Evolutionary conservation across 768 basidiomycete species (phyloP), one percentile per base, ranked within the genome.

Genomic region (Psilocybe subaeruginosa): DNA sequence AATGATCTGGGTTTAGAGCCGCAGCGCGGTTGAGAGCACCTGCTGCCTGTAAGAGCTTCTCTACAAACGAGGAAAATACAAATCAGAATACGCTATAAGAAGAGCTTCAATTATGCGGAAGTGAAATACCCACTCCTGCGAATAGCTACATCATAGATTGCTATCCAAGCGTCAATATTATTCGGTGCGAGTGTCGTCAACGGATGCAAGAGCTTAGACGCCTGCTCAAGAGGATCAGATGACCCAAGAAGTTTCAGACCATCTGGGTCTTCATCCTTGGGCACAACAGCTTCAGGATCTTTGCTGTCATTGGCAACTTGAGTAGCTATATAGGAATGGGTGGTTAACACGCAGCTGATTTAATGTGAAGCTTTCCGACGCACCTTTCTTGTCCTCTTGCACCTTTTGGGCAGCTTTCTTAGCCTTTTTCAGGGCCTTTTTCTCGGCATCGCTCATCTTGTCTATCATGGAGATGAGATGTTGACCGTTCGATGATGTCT

Each of bases 401-500:
- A 78, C 78, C 68, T 87, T 91, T 63, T 81, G 87, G 19, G 70
- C 69, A 11, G 89, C 82, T 72, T 92, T 94, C 76, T 93, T 94
- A 11, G 91, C 92, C 73, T 91, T 94, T 75, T 92, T 93, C 71
- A 88, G 88, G 0, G 90, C 90, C 71, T 93, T 92, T 73, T 92
- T 92, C 74, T 88, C 89, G 4, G 83, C 84, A 27, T 84, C 87
- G 3, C 85, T 80, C 19, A 86, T 72, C 33, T 74, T 73, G 17
- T 67, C 82, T 85, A 16, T 35, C 35, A 30, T 14, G 12, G 7
- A 47, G 48, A 35, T 46, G n/a, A 37, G 14, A 57, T 33, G 60
- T 30, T 55, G 12, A 45, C 19, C 19, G 29, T 30, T 8, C 9
- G 37, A 11, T 37, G 29, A 7, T 8, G 41, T 4, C 47, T 45